These are phyloP conservation scores for Penicillium samsonianum DNA, from an alignment of 495 filamentous ascomycete genomes.

Conservation along the genomic window DNA sequence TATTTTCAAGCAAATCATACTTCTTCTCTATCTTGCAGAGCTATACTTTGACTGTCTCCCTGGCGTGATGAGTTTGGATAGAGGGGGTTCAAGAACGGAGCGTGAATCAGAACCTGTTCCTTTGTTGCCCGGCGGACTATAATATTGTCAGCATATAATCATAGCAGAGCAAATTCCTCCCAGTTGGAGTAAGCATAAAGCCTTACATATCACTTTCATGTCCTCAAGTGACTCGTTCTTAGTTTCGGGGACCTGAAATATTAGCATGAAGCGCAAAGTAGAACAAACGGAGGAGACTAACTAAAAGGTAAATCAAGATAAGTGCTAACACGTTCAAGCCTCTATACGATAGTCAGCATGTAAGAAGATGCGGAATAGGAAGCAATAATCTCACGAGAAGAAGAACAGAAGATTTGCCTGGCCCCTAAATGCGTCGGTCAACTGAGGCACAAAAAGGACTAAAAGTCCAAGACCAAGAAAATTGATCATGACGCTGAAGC, in stretches of 20 bases:
- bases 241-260: not conserved
- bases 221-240: constrained; percentile 27
- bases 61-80: not conserved
- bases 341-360: not conserved
- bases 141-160: not conserved
- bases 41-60: not conserved
- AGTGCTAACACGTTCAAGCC: not conserved
- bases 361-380: not conserved
- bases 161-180: too few relatives aligned
- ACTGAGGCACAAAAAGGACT: constrained; percentile 28
- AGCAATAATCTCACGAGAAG: not conserved
- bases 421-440: constrained; percentile 17
- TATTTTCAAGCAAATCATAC: not conserved
- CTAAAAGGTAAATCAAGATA: constrained; percentile 17
- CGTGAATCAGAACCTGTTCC: not conserved
- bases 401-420: constrained; percentile 19
- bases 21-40: not conserved
- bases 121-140: not conserved
- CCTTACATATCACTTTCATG: constrained; percentile 35
- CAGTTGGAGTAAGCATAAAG: not conserved
- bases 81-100: not conserved
- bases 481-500: constrained; percentile 65
- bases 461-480: constrained; percentile 43
- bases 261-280: not conserved
- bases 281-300: constrained; percentile 6